Evolutionary conservation across 139 green algal genomes (phyloP).

Genomic region (Picochlorum sp.): DNA sequence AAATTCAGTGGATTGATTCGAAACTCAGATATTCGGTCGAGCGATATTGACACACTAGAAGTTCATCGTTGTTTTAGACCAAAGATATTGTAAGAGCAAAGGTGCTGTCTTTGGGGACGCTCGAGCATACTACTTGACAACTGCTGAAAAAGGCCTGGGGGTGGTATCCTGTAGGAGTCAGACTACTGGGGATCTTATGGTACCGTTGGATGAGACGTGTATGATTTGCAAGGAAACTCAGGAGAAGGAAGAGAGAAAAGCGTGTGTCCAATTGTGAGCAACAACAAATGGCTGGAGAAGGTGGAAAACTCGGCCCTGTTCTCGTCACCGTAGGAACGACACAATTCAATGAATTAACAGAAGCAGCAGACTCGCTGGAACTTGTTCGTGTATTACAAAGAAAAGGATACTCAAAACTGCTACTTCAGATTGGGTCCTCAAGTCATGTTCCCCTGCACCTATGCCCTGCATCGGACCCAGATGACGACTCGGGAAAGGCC

Average conservation of each 20-base stretch:
- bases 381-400: conserved; percentile 33
- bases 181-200: conserved; percentile 56
- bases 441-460: background rate
- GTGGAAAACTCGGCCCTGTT: conserved; percentile 14
- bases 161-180: conserved; percentile 79
- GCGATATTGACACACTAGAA: conserved; percentile 82
- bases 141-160: conserved; percentile 81
- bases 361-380: conserved; percentile 39
- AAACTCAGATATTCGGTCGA: conserved; percentile 67
- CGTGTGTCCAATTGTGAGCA: conserved; percentile 14
- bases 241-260: conserved; percentile 66
- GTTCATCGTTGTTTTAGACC: conserved; percentile 79
- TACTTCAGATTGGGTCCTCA: conserved; percentile 47
- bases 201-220: conserved; percentile 63
- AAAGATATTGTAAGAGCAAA: conserved; percentile 71
- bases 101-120: conserved; percentile 78
- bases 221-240: conserved; percentile 76
- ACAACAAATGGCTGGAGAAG: background rate
- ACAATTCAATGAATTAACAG: conserved; percentile 67
- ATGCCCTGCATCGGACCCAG: background rate
- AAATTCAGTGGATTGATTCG: conserved; percentile 65
- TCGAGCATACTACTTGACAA: conserved; percentile 79
- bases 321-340: conserved; percentile 82
- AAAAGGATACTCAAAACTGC: conserved; percentile 50
- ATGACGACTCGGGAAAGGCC: too few relatives aligned